Conservation (phyloP, 2,329 filamentous ascomycete genomes). For the Periconia sp. region DNA sequence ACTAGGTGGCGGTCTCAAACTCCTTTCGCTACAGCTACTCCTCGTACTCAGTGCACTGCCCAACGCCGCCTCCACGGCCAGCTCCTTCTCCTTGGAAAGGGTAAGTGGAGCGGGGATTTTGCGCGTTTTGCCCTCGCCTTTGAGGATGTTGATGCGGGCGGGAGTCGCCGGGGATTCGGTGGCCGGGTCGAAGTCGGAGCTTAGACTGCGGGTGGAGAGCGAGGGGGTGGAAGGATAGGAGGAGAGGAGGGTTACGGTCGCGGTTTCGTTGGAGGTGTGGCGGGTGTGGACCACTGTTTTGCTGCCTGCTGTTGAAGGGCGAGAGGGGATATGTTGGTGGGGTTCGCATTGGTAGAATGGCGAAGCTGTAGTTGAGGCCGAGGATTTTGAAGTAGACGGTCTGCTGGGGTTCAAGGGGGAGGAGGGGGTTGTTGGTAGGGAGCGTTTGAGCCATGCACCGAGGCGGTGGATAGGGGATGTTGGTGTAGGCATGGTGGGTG, state of each 20-base stretch:
- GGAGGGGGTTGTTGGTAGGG: conserved; percentile 31
- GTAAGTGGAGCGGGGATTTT: conserved; percentile 37
- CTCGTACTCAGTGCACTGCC: conserved; percentile 22
- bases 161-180: conserved; percentile 12
- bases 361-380: conserved; percentile 4
- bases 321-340: conserved; percentile 9
- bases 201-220: conserved; percentile 12
- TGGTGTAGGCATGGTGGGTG: conserved; percentile 32
- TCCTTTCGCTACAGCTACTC: conserved; percentile 7
- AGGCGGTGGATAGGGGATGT: conserved; percentile 42
- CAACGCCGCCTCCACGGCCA: conserved; percentile 23
- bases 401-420: conserved; percentile 17
- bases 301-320: conserved; percentile 30
- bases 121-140: conserved; percentile 28
- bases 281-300: conserved; percentile 26
- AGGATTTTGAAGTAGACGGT: conserved; percentile 8
- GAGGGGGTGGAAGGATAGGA: conserved; percentile 26
- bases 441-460: conserved; percentile 44
- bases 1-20: conserved; percentile 34
- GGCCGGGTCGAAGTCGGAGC: conserved; percentile 8
- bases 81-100: conserved; percentile 31
- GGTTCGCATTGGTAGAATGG: conserved; percentile 41
- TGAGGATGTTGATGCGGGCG: conserved; percentile 21
- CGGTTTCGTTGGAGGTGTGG: conserved; percentile 34
- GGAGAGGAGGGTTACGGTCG: conserved; percentile 37